Base-by-base conservation (phyloP, 495 filamentous ascomycete species). In the Aspergillus incahuasiensis region DNA sequence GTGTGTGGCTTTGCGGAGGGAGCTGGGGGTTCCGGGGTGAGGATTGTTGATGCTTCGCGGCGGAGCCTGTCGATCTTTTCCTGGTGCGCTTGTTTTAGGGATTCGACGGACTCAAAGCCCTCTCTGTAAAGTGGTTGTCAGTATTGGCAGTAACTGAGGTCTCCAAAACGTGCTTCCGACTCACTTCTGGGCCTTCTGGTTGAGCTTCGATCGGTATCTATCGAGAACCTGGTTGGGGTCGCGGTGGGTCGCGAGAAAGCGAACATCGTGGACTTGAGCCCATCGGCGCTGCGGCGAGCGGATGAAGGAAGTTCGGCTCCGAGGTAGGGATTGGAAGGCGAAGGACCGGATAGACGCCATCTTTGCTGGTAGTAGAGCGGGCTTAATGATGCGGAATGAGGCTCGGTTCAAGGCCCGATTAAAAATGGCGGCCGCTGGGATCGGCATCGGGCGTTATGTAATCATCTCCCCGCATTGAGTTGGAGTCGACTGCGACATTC, bases 211-310 rank as follows among this genome's bases (percentile, higher is more conserved):
- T 59, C 82, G 81, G 75, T 97, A 97, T 68, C 89, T 95, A 57
- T 95, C 91, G 39, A 86, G 62, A 18, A 96, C 74, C 59, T 74
- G 79, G 30, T 84, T 83, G 22, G 82, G 74, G 42, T 82, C 69
- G 62, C 70, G 74, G 56, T 86, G 84, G 9, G 85, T 85, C 20
- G 86, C 87, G 18, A 96, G 77, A 77, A 94, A 95, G 41, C 92
- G 90, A 42, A 95, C 85, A 72, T 96, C 90, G 70, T 92, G 89
- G 9, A 96, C 91, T 58, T 87, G 89, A 8, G 94, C 95, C 87
- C 89, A 92, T 61, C 95, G 83, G 49, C 88, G 80, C 65, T 97
- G 94, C 39, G 72, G 69, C 32, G 48, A 43, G 5, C 70, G 72
- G 38, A 69, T 63, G 19, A 73, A 61, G 5, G 56, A 56, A 1